Evolutionary conservation across 441 rosid species (phyloP).

Genomic region (Metrosideros polymorpha): DNA sequence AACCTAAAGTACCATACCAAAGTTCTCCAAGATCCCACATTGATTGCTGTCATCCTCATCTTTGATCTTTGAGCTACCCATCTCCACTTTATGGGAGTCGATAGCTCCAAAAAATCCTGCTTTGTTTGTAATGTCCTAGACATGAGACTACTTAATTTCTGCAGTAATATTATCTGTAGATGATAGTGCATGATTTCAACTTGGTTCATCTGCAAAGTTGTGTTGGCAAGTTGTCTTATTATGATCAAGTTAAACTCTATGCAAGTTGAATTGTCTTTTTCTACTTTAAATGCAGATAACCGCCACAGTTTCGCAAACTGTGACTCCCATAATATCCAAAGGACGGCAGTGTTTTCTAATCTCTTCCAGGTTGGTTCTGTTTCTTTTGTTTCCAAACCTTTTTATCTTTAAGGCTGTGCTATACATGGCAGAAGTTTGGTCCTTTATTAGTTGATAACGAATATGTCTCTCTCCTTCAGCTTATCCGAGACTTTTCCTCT

Average conservation of each 20-base stretch:
- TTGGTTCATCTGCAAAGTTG: not conserved
- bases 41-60: not conserved
- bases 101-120: not conserved
- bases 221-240: not conserved
- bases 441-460: not conserved
- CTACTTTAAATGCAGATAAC: constrained; percentile 29
- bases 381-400: not conserved
- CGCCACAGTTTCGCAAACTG: constrained; percentile 39
- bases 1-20: not conserved
- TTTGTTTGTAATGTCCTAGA: not conserved
- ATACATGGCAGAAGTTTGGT: not conserved
- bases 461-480: constrained; percentile 22
- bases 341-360: constrained; percentile 60
- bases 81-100: not conserved
- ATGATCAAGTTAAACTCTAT: not conserved
- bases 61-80: not conserved
- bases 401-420: not conserved
- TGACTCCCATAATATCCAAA: constrained; percentile 45
- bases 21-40: not conserved
- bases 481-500: constrained; percentile 44
- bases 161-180: not conserved
- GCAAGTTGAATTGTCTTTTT: not conserved
- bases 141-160: not conserved
- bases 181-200: not conserved
- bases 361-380: constrained; percentile 44